phyloP scores from a whole-genome alignment of 2,329 filamentous ascomycete genomes.

The Pseudocercospora pini-densiflorae region DNA sequence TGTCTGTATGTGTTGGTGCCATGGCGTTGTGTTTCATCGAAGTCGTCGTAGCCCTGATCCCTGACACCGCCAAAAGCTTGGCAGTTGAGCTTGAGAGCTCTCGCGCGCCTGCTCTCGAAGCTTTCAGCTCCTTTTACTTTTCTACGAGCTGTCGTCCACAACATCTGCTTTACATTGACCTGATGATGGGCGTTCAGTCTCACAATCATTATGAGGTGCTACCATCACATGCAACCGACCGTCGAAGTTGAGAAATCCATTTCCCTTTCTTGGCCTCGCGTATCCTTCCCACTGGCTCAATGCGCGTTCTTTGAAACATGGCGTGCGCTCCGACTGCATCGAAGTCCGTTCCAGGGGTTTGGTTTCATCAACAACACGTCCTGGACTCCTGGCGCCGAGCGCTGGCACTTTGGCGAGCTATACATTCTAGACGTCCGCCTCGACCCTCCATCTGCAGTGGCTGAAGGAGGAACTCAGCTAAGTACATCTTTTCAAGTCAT shows the following conservation, averaged over 20 bases:
- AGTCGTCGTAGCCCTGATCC: too few relatives aligned
- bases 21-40: too few relatives aligned
- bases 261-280: background rate
- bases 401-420: background rate
- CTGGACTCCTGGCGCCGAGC: background rate
- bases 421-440: background rate
- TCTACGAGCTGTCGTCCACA: background rate
- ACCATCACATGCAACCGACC: background rate
- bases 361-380: constrained; percentile 6
- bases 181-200: background rate
- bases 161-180: background rate
- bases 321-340: constrained; percentile 1
- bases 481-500: background rate
- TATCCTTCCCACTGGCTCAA: constrained; percentile 1
- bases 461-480: background rate
- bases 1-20: too few relatives aligned
- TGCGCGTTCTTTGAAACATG: constrained; percentile 4
- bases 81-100: too few relatives aligned
- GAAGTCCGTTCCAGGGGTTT: constrained; percentile 6
- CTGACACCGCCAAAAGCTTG: too few relatives aligned
- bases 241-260: background rate
- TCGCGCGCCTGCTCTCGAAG: too few relatives aligned
- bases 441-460: background rate
- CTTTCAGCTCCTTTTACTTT: background rate
- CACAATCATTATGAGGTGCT: background rate